Evolutionary conservation across 495 filamentous ascomycete genomes (phyloP), one percentile per base, ranked within the genome.

Genomic region (Penicillium turbatum): DNA sequence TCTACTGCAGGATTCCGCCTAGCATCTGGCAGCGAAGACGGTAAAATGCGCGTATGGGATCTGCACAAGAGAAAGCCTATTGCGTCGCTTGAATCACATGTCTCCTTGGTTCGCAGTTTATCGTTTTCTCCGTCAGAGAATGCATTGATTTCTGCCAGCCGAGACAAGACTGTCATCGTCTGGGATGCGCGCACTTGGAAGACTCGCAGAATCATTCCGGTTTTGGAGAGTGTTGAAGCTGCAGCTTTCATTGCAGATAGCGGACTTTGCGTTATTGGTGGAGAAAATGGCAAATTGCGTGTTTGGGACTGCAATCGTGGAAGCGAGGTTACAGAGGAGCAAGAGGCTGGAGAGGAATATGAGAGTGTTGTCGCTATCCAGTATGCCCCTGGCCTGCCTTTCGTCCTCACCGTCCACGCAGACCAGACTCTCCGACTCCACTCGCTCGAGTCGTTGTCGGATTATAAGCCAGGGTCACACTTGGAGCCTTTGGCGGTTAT

Each of bases 91-190:
- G 89, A 96, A 51, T 90, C 90, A 1, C 93, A 99, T 68, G 89
- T 95, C 35, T 96, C 93, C 24, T 87, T 96, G 61, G 86, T 99
- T 19, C 87, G 90, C 51, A 81, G 82, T 52, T 68, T 99, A 26
- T 88, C 91, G 52, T 97, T 86, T 69, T 92, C 87, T 5, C 66
- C 78, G 1, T 67, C 83, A 48, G 83, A 89, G 55, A 86, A 89
- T 66, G 77, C 82, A 11, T 71, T 99, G 36, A 74, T 97, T 6
- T 92, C 88, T n/a, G 90, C 85, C n/a, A 85, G 89, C 63, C 79
- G 93, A 71, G 93, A 99, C 74, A 93, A 95, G 70, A 97, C 95
- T 0, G 82, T 91, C 34, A 93, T 92, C 45, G 69, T 95, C 54
- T 97, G 91, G 90, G 89, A 95, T 74, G 79, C 86, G 15, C 80